These are phyloP conservation scores for Starmerella khaoyaiensis DNA, from an alignment of 805 yeast species.

Conservation along the genomic window DNA sequence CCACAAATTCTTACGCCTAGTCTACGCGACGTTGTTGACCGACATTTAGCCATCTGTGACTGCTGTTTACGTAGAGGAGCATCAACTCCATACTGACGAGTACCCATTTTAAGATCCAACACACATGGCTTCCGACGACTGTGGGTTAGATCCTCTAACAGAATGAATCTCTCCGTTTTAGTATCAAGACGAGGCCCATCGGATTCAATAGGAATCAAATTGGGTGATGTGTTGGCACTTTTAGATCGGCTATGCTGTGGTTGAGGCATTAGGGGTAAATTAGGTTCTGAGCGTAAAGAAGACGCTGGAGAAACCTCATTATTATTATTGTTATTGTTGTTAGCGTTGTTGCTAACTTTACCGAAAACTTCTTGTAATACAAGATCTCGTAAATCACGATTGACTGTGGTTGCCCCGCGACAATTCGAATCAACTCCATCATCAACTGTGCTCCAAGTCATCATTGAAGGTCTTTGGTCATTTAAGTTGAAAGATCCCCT, in stretches of 20 bases:
- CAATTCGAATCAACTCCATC: slow-evolving; percentile 1
- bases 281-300: neutral
- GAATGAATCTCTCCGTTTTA: slow-evolving; percentile 63
- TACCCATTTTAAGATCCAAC: slow-evolving; percentile 92
- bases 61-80: slow-evolving; percentile 57
- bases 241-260: neutral
- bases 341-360: slow-evolving; percentile 26
- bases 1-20: slow-evolving; percentile 94
- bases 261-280: neutral
- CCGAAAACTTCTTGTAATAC: slow-evolving; percentile 64
- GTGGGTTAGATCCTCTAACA: slow-evolving; percentile 80
- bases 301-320: neutral
- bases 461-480: slow-evolving; percentile 22
- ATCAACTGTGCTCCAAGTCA: slow-evolving; percentile 14
- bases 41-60: slow-evolving; percentile 75
- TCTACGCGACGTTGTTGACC: slow-evolving; percentile 59
- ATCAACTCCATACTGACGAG: slow-evolving; percentile 95
- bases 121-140: slow-evolving; percentile 81
- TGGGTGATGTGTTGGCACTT: slow-evolving; percentile 1
- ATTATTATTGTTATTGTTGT: neutral
- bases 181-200: slow-evolving; percentile 25
- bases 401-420: slow-evolving; percentile 52
- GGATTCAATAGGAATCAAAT: neutral
- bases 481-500: slow-evolving; percentile 19
- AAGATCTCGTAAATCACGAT: slow-evolving; percentile 55